A percentile compares a stretch with the other conserved stretches of the same genome.
Conservation (phyloP, 2,329 filamentous ascomycete species). For the Ophiostoma perfectum region DNA sequence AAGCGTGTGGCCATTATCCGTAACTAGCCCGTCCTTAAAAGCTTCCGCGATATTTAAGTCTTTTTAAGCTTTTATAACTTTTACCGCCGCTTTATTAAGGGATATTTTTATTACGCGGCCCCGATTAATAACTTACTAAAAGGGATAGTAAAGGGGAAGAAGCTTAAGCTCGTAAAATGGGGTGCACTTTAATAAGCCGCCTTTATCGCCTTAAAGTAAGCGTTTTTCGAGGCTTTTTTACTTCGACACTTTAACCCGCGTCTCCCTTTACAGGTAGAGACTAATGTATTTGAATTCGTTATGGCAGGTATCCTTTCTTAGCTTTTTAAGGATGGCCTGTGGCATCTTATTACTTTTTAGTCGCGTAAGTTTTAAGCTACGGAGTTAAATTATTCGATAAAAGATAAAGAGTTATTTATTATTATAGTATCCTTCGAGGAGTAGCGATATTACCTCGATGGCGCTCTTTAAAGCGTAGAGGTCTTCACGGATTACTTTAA, state of each 20-base stretch:
- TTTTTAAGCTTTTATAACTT: neutral
- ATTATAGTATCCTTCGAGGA: neutral
- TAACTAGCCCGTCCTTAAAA: neutral
- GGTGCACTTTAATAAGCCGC: neutral
- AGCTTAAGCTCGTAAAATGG: neutral
- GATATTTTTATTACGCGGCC: neutral
- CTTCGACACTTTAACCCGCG: neutral
- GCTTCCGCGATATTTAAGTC: neutral
- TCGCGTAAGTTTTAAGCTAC: neutral
- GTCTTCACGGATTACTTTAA: neutral
- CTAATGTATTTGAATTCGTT: neutral
- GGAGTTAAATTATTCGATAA: neutral
- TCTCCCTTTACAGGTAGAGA: neutral
- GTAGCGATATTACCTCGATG: neutral
- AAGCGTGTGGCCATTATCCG: neutral
- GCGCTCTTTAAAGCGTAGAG: neutral
- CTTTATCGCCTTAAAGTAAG: neutral
- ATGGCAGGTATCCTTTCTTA: neutral
- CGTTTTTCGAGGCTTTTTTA: neutral
- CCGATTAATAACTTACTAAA: neutral
- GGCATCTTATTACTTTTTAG: neutral
- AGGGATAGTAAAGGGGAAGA: neutral
- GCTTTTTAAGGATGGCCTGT: neutral
- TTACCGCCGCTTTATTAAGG: neutral
- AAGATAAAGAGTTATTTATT: neutral